phyloP scores from a whole-genome alignment of 306 rosid genomes.

The Vicia sativa region DNA sequence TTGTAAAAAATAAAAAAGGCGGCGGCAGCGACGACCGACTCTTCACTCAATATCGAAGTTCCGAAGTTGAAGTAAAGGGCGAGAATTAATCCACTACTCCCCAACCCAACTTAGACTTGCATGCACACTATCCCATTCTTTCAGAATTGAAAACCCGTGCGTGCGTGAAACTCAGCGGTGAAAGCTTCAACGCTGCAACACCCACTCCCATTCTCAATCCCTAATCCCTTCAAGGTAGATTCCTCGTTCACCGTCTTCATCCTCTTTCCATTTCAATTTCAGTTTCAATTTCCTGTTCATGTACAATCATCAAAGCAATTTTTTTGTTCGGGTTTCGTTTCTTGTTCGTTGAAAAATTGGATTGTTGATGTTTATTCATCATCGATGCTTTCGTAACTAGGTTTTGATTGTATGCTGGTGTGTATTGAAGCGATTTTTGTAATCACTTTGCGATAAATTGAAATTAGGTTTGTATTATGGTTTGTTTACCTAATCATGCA shows the following conservation, averaged over 20 bases:
- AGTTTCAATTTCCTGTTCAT: conserved; percentile 26
- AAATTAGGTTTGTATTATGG: conserved; percentile 15
- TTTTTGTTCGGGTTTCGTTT: not conserved
- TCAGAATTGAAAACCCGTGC: conserved; percentile 34
- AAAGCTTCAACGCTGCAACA: conserved; percentile 39
- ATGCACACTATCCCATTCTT: conserved; percentile 29
- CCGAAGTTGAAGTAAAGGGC: too few relatives aligned
- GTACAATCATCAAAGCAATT: not conserved
- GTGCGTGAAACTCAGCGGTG: conserved; percentile 23
- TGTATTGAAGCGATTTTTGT: not conserved
- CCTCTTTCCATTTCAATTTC: not conserved
- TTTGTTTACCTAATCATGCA: not conserved
- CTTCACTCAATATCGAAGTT: not conserved
- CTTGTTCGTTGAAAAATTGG: not conserved
- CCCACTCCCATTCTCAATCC: conserved; percentile 36
- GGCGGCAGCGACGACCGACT: conserved; percentile 31
- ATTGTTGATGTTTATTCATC: conserved; percentile 10
- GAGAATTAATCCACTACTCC: conserved; percentile 29
- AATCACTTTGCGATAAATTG: not conserved
- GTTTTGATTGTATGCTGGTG: conserved; percentile 28
- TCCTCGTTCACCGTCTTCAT: not conserved
- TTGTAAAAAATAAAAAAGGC: not conserved
- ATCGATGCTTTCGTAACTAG: conserved; percentile 24
- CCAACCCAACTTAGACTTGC: not conserved
- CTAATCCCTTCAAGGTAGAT: conserved; percentile 33